These are phyloP conservation scores for Paraconiothyrium sp. DNA, from an alignment of 2,329 filamentous ascomycete genomes.

Conservation along the genomic window DNA sequence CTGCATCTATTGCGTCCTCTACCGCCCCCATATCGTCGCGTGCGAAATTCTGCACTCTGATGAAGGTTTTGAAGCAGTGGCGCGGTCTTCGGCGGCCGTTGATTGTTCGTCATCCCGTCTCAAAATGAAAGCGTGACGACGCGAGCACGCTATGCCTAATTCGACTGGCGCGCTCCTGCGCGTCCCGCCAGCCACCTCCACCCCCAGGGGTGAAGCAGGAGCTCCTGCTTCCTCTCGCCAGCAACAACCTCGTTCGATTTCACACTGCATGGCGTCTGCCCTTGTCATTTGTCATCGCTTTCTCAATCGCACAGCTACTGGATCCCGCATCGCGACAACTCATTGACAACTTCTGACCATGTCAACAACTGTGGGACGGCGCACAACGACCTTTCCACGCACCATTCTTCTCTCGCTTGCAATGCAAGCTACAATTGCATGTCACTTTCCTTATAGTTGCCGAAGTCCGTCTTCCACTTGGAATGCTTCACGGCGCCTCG, in stretches of 20 bases:
- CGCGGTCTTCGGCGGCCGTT: neutral
- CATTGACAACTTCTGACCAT: conserved; percentile 38
- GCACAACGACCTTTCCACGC: conserved; percentile 32
- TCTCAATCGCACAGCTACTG: conserved; percentile 17
- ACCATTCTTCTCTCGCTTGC: conserved; percentile 46
- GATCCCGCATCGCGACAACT: conserved; percentile 25
- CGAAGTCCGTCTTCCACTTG: conserved; percentile 73
- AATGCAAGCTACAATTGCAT: conserved; percentile 62
- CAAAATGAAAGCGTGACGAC: conserved; percentile 10
- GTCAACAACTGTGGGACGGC: conserved; percentile 35
- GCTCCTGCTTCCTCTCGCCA: neutral
- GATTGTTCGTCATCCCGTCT: conserved; percentile 2
- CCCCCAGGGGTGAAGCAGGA: conserved; percentile 5
- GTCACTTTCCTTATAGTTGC: conserved; percentile 82
- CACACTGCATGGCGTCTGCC: conserved; percentile 25
- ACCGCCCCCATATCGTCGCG: conserved; percentile 37
- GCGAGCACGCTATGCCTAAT: conserved; percentile 10
- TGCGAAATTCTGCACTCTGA: neutral
- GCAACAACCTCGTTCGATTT: conserved; percentile 29
- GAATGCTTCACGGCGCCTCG: conserved; percentile 63
- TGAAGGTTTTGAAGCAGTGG: conserved; percentile 42
- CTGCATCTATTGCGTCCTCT: conserved; percentile 45
- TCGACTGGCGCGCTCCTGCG: conserved; percentile 27
- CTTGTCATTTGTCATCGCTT: conserved; percentile 13
- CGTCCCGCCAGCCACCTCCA: conserved; percentile 16